Evolutionary conservation across 805 yeast species (phyloP), one percentile per base, ranked within the genome.

Genomic region (Candida michaelii): DNA sequence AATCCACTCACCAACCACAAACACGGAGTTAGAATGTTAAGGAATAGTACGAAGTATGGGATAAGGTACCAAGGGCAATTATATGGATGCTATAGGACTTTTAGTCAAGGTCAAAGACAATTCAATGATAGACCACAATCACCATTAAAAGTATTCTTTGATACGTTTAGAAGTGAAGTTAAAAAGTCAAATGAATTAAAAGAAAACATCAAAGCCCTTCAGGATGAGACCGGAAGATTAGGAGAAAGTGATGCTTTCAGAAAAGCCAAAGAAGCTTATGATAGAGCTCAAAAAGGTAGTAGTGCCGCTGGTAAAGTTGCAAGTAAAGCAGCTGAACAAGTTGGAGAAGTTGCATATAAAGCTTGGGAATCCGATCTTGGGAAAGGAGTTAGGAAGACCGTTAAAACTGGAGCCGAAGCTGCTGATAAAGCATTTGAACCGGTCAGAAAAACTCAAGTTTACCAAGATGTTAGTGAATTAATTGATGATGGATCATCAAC

Each of bases 341-440:
- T 93, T 27, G 98, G 97, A 42, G 83, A 77, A 44, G 95, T 82
- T 34, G 98, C 97, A 3, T 73, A 77, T 30, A 84, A 83, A 46
- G 97, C 97, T 1, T 93, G 99, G 99, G 97, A 93, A 47, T 89
- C 97, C 1, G 87, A 93, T 17, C 86, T 91, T 32, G 93, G 96
- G 47, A 82, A 83, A 61, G 85, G 83, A 37, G 90, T 96, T n/a
- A 78, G 98, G 56, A 74, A 80, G 33, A 89, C 89, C 0, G 91
- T 89, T n/a, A 77, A 75, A 45, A 76, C 78, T 40, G 82, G 97
- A 3, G 97, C 95, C 1, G 88, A 87, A 42, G 81, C 76, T 11
- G 83, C 91, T n/a, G 93, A 88, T 55, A 88, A 85, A 63, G 89
- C 85, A 25, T 79, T 86, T 39, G 97, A 90, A 55, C 99, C 99